Evolutionary conservation across 164 flowering plant genomes (phyloP), one percentile per base, ranked within the genome.

Genomic region (Umbellularia californica): DNA sequence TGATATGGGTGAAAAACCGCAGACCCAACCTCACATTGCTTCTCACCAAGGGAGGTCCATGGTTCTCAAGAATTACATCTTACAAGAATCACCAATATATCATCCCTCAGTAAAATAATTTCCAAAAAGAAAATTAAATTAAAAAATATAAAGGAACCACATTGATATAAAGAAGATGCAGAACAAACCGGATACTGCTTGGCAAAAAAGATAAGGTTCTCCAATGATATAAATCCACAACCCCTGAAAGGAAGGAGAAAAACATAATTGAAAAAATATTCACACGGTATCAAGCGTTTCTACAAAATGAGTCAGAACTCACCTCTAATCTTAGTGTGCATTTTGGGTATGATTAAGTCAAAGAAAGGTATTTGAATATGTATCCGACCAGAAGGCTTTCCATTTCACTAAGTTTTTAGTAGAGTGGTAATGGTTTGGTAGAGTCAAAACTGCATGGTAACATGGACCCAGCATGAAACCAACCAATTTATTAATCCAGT

Each of bases 121-220:
- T 20, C 60, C 60, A 55, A 55, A 55, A 20, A 20, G 15, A 55
- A 30, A 30, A 30, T 30, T 30, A 30, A 30, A 3, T 30, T 30
- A 3, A 30, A 30, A 30, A 30, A 0, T 30, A 55, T 3, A 14
- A 55, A 55, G n/a, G 3, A 55, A 55, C 5, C n/a, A 55, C 4
- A 55, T 55, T 13, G 20, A 2, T 0, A 15, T 55, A 25, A 5
- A 65, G 3, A 75, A 69, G 72, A 55, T 35, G 51, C n/a, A 14
- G 77, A 62, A 88, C 89, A 27, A 65, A 95, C 98, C 88, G 91
- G 99, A 79, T 90, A 90, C 66, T 82, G 85, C 73, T 86, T 72
- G 64, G 94, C 96, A 79, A 93, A 93, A 79, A 83, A 95, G 72
- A 92, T 93, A 15, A 95, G 91, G 83, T 95, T 93, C 87, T 95